Evolutionary conservation across 257 asterid species (phyloP).

Genomic region (Knoxia roxburghii): DNA sequence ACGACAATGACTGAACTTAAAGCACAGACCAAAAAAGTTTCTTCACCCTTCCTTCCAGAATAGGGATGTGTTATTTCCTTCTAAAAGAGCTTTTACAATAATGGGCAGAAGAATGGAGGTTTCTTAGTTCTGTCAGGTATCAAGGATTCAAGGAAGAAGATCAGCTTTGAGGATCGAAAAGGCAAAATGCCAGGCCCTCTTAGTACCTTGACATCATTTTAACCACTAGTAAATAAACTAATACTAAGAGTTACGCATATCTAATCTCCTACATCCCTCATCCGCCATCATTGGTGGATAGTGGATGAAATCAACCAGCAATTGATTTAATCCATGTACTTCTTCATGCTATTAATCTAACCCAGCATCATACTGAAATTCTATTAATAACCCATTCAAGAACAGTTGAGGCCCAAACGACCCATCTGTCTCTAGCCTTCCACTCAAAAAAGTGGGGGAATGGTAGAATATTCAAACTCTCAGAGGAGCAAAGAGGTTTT

Average conservation of each 20-base stretch:
- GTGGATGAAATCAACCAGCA: background rate
- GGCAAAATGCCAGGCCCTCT: background rate
- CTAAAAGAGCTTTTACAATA: background rate
- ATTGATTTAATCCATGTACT: background rate
- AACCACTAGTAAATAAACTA: background rate
- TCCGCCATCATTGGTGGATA: background rate
- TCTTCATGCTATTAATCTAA: background rate
- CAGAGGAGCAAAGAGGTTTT: slow-evolving; percentile 1
- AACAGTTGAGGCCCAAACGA: background rate
- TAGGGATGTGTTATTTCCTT: background rate
- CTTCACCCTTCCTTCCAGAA: background rate
- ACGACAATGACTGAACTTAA: background rate
- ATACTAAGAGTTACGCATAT: background rate
- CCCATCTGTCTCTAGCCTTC: background rate
- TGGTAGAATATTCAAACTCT: background rate
- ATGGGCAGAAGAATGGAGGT: background rate
- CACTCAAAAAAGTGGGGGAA: background rate
- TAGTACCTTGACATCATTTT: background rate
- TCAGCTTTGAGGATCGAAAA: background rate
- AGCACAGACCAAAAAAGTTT: background rate
- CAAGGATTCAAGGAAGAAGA: too few species aligned
- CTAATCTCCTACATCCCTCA: background rate
- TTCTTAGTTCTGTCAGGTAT: background rate
- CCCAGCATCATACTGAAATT: background rate
- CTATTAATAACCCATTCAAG: background rate